phyloP scores from a whole-genome alignment of 495 filamentous ascomycete species.

The Neurospora sublineolata region DNA sequence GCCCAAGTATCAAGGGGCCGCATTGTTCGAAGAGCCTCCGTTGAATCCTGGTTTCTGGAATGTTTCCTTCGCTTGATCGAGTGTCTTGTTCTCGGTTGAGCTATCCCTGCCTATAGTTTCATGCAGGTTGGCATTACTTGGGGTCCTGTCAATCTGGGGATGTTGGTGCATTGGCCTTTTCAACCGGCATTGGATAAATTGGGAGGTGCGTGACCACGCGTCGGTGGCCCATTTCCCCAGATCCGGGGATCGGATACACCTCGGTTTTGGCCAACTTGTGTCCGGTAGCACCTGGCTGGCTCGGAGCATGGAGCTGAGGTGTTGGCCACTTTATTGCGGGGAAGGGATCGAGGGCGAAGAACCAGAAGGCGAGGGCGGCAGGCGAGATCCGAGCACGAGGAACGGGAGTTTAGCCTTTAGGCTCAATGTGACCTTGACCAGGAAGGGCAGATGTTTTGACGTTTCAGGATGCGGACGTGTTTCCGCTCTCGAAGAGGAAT shows the following conservation, averaged over 20 bases:
- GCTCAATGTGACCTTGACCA: slow-evolving; percentile 5
- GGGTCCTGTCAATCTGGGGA: neutral
- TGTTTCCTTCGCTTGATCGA: neutral
- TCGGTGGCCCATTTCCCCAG: neutral
- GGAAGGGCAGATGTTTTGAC: neutral
- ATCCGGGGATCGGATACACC: neutral
- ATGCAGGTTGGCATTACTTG: neutral
- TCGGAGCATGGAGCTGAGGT: neutral
- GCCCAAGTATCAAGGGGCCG: neutral
- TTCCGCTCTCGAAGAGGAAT: slow-evolving; percentile 13
- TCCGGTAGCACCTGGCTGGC: neutral
- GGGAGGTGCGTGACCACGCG: neutral
- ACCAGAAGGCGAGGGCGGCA: neutral
- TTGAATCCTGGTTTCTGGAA: neutral
- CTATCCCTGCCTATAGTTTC: neutral
- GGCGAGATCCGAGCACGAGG: slow-evolving; percentile 3
- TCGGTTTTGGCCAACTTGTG: neutral
- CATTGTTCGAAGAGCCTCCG: neutral
- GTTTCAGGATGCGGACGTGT: slow-evolving; percentile 10
- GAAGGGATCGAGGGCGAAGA: slow-evolving; percentile 1
- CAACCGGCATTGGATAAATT: neutral
- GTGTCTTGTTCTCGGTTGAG: neutral
- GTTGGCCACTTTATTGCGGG: neutral
- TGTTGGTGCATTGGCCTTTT: neutral
- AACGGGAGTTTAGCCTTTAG: slow-evolving; percentile 11